Conservation (phyloP, 2,329 filamentous ascomycete species). For the Hymenoscyphus fraxineus region DNA sequence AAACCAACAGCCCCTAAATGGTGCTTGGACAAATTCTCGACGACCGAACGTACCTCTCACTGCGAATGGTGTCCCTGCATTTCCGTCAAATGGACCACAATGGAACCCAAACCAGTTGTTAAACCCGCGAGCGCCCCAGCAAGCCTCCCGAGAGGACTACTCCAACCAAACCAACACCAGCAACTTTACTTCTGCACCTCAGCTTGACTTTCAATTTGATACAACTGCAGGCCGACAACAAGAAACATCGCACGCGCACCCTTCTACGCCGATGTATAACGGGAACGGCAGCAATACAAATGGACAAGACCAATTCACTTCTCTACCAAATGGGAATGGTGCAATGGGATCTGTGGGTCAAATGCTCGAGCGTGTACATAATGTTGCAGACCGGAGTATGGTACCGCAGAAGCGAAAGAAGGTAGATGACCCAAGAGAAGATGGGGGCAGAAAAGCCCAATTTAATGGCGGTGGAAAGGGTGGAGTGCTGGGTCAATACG, state of each 20-base stretch:
- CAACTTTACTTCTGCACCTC: conserved; percentile 15
- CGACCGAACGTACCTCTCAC: conserved; percentile 23
- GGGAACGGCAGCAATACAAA: conserved; percentile 11
- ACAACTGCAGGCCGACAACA: conserved; percentile 25
- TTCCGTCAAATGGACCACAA: conserved; percentile 9
- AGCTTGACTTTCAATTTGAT: conserved; percentile 33
- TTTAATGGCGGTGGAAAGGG: conserved; percentile 49
- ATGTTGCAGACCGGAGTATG: conserved; percentile 63
- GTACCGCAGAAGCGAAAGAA: conserved; percentile 66
- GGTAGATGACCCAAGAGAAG: conserved; percentile 42
- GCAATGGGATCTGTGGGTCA: conserved; percentile 45
- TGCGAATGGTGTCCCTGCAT: conserved; percentile 21
- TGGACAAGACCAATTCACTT: conserved; percentile 22
- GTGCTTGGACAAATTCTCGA: conserved; percentile 25
- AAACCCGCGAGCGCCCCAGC: conserved; percentile 39
- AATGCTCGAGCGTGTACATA: conserved; percentile 74
- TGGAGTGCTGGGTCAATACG: conserved; percentile 60
- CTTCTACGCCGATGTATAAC: conserved; percentile 3
- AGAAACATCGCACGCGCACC: conserved; percentile 10
- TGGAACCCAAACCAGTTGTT: conserved; percentile 44
- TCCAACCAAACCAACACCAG: conserved; percentile 7
- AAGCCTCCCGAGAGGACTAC: conserved; percentile 15
- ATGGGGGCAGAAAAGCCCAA: conserved; percentile 40
- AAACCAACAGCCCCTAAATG: conserved; percentile 28
- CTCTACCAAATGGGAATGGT: conserved; percentile 21